Base-by-base conservation (phyloP, 1,139 yeast genomes). In the Hyphopichia fennica region DNA sequence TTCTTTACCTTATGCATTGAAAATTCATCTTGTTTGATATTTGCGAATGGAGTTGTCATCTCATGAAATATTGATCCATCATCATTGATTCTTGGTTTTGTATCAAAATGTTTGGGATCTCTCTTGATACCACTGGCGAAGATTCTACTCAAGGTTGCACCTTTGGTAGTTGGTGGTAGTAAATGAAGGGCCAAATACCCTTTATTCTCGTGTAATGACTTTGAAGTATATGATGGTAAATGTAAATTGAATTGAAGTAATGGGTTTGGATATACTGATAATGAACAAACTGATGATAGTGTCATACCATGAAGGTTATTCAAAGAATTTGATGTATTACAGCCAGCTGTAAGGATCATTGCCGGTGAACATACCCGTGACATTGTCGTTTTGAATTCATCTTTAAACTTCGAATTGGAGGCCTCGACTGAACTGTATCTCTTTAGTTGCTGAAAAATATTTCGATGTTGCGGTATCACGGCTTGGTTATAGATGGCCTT, bases 221-320 rank as follows among this genome's bases (percentile, higher is more conserved):
- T 67, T 0, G 95, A 82, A 0, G 96, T 89, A 38, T 83, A 76
- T 6, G 96, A 86, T 0, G 96, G 96, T 22, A 83, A 66, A 62
- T 87, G 95, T 41, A 90, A 68, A 57, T 89, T 90, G 65, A 90
- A 89, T 54, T 87, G 93, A 2, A 90, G 58, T 43, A 87, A 61
- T 1, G 96, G 95, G 13, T 67, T 67, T 0, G 96, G 96, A 41
- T 75, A 71, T 27, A 87, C 77, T 1, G 95, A 81, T 13, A 90
- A 65, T 1, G 96, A 88, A 15, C 88, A 79, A 33, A 87, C 88
- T 0, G 96, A 87, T 2, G 95, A 84, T 3, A 90, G 66, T 0
- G 96, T 87, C 72, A 87, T 81, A 1, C 96, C 97, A 53, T 79
- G 84, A 38, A 69, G 60, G n/a, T 56, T 54, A 14, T 50, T 43